Conservation (phyloP, 208 protist genomes). For the Leptomonas seymouri region DNA sequence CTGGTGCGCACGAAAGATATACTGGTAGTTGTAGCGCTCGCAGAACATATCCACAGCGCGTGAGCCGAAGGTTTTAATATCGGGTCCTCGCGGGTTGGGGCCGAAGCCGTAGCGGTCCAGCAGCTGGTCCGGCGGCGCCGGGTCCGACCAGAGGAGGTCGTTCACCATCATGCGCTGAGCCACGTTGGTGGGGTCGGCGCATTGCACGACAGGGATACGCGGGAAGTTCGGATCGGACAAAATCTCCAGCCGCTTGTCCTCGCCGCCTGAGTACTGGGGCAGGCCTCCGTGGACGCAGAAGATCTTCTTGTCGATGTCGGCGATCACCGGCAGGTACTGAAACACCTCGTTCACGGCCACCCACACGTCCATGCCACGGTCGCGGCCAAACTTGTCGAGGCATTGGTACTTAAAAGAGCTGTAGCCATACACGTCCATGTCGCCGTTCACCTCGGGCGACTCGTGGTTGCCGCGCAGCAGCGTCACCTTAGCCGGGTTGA, state of each 20-base stretch:
- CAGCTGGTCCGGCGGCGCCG: constrained; percentile 77
- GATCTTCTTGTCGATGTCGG: constrained; percentile 94
- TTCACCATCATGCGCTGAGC: constrained; percentile 91
- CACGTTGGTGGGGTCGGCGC: constrained; percentile 82
- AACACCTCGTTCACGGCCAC: constrained; percentile 92
- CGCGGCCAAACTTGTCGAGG: constrained; percentile 88
- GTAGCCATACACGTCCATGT: constrained; percentile 93
- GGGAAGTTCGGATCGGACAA: constrained; percentile 85
- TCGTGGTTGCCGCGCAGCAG: constrained; percentile 95
- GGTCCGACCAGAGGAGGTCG: constrained; percentile 92
- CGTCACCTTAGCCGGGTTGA: constrained; percentile 89
- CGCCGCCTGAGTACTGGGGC: constrained; percentile 89
- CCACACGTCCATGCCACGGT: constrained; percentile 89
- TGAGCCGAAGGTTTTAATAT: constrained; percentile 91
- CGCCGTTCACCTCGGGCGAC: constrained; percentile 90
- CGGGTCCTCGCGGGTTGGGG: constrained; percentile 85
- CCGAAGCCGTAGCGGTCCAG: constrained; percentile 91
- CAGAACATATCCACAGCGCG: constrained; percentile 93
- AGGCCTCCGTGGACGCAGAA: constrained; percentile 96
- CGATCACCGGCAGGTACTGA: constrained; percentile 91
- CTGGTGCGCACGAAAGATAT: constrained; percentile 95
- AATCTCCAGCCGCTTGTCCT: constrained; percentile 88
- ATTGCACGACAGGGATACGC: constrained; percentile 86
- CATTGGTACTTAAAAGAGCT: constrained; percentile 94
- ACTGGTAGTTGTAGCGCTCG: constrained; percentile 91